Base-by-base conservation (phyloP, 106 monocot species). In the Allium fistulosum region DNA sequence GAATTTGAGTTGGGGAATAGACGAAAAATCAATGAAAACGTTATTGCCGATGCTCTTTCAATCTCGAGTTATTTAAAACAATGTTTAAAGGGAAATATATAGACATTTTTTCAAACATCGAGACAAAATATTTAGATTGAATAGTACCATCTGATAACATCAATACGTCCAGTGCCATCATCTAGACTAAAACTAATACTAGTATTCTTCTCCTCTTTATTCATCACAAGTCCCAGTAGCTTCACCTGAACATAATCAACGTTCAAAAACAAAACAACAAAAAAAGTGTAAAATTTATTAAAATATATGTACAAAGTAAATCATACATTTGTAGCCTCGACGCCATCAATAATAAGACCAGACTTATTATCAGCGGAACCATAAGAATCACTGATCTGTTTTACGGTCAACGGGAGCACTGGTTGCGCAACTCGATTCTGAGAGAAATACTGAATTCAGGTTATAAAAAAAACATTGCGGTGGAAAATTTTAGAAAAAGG, bases 121-220 rank as follows among this genome's bases (percentile, higher is more conserved):
- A 63, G 13, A 63, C 16, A 37, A 49, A 50, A 50, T 50, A 7
- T 16, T 65, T 10, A 18, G 8, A 10, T 3, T 17, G 51, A 65
- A 67, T 22, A 26, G 61, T 59, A 97, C 92, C 97, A 97, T 80
- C 89, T 81, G 55, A 80, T 82, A 53, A 97, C 70, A 62, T 84
- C 89, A 26, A 97, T 76, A 60, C 84, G 75, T 12, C 97, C 92
- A 6, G 89, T 97, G 52, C 97, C 84, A 66, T 97, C 97, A 72
- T 97, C 97, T 17, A 97, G 82, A 4, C 77, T 71, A 60, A 97
- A 97, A 1, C 87, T 72, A 22, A 92, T 86, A 75, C 92, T 92
- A 7, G 97, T 92, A 11, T 89, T 74, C 73, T 86, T 87, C 71
- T 89, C 92, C 49, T 66, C 62, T 78, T 87, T 97, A 67, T 76